These are phyloP conservation scores for Aspergillus hortae DNA, from an alignment of 2,329 filamentous ascomycete species.

Conservation along the genomic window DNA sequence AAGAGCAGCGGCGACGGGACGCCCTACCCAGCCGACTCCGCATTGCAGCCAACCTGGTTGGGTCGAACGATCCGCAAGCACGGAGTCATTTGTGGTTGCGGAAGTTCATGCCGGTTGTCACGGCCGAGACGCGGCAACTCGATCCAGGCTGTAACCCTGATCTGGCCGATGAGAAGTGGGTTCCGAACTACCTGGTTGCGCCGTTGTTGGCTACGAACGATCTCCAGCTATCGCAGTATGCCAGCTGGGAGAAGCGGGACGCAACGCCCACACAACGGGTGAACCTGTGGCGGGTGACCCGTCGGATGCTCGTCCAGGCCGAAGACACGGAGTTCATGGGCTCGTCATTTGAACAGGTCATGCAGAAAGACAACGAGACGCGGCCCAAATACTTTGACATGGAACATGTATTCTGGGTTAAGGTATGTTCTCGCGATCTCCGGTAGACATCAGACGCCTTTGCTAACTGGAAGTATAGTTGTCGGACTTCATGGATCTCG, in stretches of 20 bases:
- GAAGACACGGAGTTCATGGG: slow-evolving; percentile 36
- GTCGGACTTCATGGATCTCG: slow-evolving; percentile 49
- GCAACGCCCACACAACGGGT: slow-evolving; percentile 42
- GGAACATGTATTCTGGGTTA: slow-evolving; percentile 51
- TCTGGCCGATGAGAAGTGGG: slow-evolving; percentile 44
- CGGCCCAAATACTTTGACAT: slow-evolving; percentile 47
- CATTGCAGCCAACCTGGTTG: slow-evolving; percentile 43
- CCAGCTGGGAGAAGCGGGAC: slow-evolving; percentile 44
- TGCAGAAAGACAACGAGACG: slow-evolving; percentile 41
- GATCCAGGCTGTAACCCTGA: slow-evolving; percentile 36
- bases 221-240: slow-evolving; percentile 47
- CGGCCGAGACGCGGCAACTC: slow-evolving; percentile 42
- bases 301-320: slow-evolving; percentile 43
- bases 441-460: not conserved
- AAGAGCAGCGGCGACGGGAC: slow-evolving; percentile 45
- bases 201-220: slow-evolving; percentile 49
- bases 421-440: slow-evolving; percentile 29
- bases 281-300: slow-evolving; percentile 47
- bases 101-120: slow-evolving; percentile 46
- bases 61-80: slow-evolving; percentile 40
- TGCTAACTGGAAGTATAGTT: slow-evolving; percentile 31
- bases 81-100: slow-evolving; percentile 42
- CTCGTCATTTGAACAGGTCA: slow-evolving; percentile 37
- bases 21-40: slow-evolving; percentile 45
- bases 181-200: slow-evolving; percentile 48